Evolutionary conservation across 1,284 basidiomycete genomes (phyloP), one percentile per base, ranked within the genome.

Genomic region (Moesziomyces sp.): DNA sequence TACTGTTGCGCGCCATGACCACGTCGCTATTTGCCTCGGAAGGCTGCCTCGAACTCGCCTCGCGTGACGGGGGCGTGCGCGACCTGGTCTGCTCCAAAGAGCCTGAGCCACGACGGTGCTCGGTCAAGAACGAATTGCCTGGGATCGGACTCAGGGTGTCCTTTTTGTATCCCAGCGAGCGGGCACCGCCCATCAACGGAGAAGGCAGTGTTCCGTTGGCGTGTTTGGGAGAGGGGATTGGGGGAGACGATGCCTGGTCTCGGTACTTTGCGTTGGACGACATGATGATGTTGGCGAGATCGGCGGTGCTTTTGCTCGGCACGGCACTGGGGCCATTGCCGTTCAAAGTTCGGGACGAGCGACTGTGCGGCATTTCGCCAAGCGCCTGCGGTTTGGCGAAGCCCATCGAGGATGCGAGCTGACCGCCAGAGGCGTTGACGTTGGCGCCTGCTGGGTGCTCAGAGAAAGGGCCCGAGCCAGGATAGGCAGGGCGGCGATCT

Each of bases 211-310:
- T 19, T 30, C 43, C 64, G n/a, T 50, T 40, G 10, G 50, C 57
- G 19, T 46, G 48, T 16, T 43, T 58, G 1, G 65, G 58, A 11
- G 71, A 59, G 13, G 62, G 59, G 5, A 66, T 30, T 5, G 67
- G 62, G 13, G 66, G 62, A 19, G 73, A 71, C 9, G 52, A 45
- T 28, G 64, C 60, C 40, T 68, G 68, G 28, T 71, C 53, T 14
- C 52, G 51, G 48, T 46, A 71, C 33, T 75, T 67, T 52, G 40
- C 23, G 49, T 68, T 71, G 48, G 51, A 30, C 2, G 64, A 47
- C 60, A 58, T 58, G 40, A 71, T 48, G 53, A 64, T 56, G 42
- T 58, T 45, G 44, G 54, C 61, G 7, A 65, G 58, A 6, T 71
- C 61, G 33, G 57, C 50, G 16, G 46, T 47, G 16, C 46, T 56